Conservation (phyloP, 2,329 filamentous ascomycete species). For the Lachnellula occidentalis region DNA sequence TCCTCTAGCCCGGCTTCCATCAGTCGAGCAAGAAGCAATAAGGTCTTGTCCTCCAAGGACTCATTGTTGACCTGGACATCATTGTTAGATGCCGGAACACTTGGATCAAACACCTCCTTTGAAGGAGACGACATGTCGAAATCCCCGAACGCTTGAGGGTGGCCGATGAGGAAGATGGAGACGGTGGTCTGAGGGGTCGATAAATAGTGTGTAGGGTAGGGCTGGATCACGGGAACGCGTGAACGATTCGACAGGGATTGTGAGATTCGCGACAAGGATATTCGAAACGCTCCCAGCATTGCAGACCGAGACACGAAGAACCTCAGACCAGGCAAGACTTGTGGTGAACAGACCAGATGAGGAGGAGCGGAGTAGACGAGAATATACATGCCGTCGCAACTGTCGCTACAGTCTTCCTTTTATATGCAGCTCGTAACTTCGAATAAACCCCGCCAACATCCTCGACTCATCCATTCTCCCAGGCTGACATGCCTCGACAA, state of each 20-base stretch:
- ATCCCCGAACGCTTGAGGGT: not conserved
- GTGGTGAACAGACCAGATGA: not conserved
- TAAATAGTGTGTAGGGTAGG: not conserved
- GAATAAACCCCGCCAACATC: not conserved
- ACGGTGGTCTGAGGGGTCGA: not conserved
- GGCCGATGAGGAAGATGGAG: not conserved
- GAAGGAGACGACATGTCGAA: conserved; percentile 5
- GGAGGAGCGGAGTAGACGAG: not conserved
- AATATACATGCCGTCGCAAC: not conserved
- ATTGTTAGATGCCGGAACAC: conserved; percentile 6
- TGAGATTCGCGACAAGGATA: not conserved
- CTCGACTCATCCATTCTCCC: not conserved
- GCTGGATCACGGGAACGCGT: conserved; percentile 18
- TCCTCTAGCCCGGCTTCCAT: conserved; percentile 89
- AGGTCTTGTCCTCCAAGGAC: conserved; percentile 27
- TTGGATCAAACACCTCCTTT: conserved; percentile 18
- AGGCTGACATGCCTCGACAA: conserved; percentile 18
- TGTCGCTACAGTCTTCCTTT: not conserved
- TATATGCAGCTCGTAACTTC: not conserved
- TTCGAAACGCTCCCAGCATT: not conserved
- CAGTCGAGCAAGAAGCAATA: conserved; percentile 68
- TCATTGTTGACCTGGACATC: conserved; percentile 17
- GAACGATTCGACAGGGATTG: not conserved
- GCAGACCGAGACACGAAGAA: not conserved
- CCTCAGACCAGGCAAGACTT: not conserved